phyloP scores from a whole-genome alignment of 169 alveolate genomes.

The Plasmodium ovale region DNA sequence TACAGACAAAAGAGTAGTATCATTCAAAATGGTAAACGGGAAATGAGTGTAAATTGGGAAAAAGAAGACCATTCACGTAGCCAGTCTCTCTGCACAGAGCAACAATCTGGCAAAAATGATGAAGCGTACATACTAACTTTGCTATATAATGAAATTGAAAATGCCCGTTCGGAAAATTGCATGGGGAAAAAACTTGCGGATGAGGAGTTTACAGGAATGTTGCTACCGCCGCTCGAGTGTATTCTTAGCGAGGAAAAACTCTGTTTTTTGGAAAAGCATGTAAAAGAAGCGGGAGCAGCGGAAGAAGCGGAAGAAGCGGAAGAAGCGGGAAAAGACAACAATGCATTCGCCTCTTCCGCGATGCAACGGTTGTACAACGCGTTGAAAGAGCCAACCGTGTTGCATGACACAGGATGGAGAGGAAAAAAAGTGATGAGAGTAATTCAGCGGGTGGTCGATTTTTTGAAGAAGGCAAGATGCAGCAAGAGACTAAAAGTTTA shows the following conservation, averaged over 20 bases:
- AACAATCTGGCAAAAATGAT: neutral
- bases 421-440: constrained; percentile 11
- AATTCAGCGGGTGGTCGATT: constrained; percentile 13
- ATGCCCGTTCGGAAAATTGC: neutral
- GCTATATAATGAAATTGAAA: constrained; percentile 7
- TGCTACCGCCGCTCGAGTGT: neutral
- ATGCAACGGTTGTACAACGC: constrained; percentile 5
- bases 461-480: constrained; percentile 37
- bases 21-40: neutral
- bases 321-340: neutral
- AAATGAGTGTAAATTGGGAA: neutral
- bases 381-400: constrained; percentile 20
- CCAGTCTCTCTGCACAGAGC: neutral
- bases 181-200: too few relatives aligned
- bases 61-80: neutral
- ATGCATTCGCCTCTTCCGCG: neutral
- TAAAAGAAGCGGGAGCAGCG: neutral
- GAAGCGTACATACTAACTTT: neutral
- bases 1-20: neutral
- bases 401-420: neutral
- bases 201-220: neutral
- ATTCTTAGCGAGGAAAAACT: neutral
- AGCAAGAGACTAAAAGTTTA: constrained; percentile 34
- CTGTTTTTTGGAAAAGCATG: neutral
- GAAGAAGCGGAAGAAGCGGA: neutral